Evolutionary conservation across 306 rosid species (phyloP).

Genomic region (Heteromeles arbutifolia): DNA sequence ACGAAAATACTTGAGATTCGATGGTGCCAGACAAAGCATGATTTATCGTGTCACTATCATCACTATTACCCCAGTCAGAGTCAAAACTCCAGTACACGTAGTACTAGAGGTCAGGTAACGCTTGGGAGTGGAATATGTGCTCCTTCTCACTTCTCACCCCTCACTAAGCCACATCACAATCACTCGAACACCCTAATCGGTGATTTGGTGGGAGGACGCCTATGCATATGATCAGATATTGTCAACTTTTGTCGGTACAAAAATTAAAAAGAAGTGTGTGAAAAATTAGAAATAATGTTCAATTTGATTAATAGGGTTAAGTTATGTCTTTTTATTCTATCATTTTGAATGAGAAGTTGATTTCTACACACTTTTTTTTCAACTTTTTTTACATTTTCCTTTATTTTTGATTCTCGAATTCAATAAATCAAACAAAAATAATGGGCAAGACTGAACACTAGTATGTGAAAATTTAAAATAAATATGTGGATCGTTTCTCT

Average conservation of each 20-base stretch:
- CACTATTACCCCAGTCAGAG: neutral
- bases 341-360: no score
- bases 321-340: no score
- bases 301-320: no score
- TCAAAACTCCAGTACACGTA: neutral
- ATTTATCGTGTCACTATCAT: neutral
- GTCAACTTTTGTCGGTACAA: neutral
- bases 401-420: no score
- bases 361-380: no score
- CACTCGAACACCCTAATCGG: neutral
- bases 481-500: neutral
- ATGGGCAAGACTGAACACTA: fast-evolving
- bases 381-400: no score
- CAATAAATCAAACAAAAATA: no score
- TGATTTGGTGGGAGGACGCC: neutral
- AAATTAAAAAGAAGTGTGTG: no score
- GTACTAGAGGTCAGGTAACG: no score
- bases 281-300: no score
- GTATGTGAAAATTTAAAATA: no score
- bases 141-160: neutral
- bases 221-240: neutral
- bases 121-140: neutral
- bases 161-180: neutral
- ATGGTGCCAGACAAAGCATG: neutral
- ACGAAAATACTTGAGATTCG: no score